Conservation (phyloP, 768 basidiomycete species). For the Coprinellus micaceus region DNA sequence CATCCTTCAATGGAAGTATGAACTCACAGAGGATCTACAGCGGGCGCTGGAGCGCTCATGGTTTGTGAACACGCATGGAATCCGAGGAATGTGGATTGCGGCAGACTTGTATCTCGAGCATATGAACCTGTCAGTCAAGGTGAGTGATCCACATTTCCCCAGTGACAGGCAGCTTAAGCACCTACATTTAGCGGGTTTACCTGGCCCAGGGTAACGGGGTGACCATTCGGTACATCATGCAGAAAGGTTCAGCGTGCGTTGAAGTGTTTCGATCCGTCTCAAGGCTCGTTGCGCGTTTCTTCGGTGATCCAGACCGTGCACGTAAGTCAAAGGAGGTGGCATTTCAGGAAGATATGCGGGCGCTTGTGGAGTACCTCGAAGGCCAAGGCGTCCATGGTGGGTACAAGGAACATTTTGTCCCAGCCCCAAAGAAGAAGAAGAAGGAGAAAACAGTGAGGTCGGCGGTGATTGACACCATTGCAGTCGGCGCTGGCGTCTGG, state of each 20-base stretch:
- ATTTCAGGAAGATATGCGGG: slow-evolving; percentile 19
- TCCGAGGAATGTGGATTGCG: slow-evolving; percentile 21
- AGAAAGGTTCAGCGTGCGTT: slow-evolving; percentile 27
- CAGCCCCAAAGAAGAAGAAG: not conserved
- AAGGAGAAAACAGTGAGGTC: not conserved
- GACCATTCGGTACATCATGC: slow-evolving; percentile 22
- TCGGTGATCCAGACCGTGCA: slow-evolving; percentile 19
- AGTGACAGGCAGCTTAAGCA: too few species aligned
- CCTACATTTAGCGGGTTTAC: slow-evolving; percentile 20
- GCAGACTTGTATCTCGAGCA: slow-evolving; percentile 30
- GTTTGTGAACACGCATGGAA: slow-evolving; percentile 27
- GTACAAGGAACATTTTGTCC: slow-evolving; percentile 9
- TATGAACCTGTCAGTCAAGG: slow-evolving; percentile 26
- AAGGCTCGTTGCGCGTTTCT: slow-evolving; percentile 16
- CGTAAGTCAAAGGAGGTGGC: slow-evolving; percentile 19
- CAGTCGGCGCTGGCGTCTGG: slow-evolving; percentile 17
- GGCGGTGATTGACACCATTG: not conserved
- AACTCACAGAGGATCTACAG: slow-evolving; percentile 12
- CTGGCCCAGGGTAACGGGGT: slow-evolving; percentile 24
- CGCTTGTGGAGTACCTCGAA: slow-evolving; percentile 20
- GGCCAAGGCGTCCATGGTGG: slow-evolving; percentile 10
- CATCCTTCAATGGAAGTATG: slow-evolving; percentile 17
- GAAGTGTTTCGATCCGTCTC: slow-evolving; percentile 24
- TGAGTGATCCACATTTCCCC: slow-evolving; percentile 8
- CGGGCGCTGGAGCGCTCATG: slow-evolving; percentile 20